phyloP scores from a whole-genome alignment of 2,329 filamentous ascomycete species.

The Calycina herbarum region DNA sequence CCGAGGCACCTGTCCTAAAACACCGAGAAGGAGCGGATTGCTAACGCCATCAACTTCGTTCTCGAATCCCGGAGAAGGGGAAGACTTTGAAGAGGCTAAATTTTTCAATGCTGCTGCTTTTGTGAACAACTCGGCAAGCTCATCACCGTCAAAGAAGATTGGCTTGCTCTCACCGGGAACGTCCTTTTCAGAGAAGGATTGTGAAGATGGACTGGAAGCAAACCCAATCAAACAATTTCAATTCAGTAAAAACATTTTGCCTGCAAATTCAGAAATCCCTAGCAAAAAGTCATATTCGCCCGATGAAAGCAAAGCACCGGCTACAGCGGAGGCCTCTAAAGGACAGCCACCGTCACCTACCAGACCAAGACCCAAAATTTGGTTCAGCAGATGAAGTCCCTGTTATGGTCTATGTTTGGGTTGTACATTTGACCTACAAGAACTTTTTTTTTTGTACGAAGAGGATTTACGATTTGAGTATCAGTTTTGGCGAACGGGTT shows the following conservation, averaged over 20 bases:
- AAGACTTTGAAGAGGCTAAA: neutral
- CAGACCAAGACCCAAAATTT: neutral
- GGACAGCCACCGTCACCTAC: neutral
- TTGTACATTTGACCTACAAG: neutral
- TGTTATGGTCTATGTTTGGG: neutral
- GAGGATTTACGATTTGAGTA: too few relatives aligned
- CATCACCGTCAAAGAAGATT: neutral
- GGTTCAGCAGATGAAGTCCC: neutral
- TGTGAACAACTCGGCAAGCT: neutral
- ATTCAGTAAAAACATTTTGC: neutral
- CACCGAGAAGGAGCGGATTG: neutral
- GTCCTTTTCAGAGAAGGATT: neutral
- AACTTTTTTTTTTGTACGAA: too few relatives aligned
- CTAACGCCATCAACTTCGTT: conserved; percentile 5
- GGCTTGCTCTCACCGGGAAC: conserved; percentile 2
- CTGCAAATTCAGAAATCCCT: neutral
- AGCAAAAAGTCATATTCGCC: neutral
- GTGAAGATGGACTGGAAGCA: neutral
- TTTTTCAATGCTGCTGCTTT: neutral
- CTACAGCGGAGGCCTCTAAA: neutral
- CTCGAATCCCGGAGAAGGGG: neutral
- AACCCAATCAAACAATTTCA: neutral
- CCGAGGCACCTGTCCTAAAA: neutral
- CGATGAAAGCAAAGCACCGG: neutral
- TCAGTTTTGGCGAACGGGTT: too few relatives aligned